Evolutionary conservation across 345 rosid species (phyloP).

Genomic region (Lenwebbia sp.): DNA sequence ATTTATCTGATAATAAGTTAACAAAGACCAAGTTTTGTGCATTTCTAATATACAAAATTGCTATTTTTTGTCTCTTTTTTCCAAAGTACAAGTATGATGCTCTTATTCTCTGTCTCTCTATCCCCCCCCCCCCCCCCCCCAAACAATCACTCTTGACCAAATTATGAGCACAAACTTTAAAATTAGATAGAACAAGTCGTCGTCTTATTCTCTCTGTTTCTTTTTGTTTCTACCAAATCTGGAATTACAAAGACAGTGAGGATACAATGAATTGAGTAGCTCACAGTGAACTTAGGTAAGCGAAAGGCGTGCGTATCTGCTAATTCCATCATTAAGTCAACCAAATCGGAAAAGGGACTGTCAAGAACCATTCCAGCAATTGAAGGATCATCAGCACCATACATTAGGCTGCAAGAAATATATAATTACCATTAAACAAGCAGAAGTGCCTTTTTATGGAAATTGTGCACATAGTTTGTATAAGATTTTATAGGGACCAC

Average conservation of each 20-base stretch:
- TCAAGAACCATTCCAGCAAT: conserved; percentile 47
- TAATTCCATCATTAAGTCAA: conserved; percentile 46
- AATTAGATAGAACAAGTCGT: background rate
- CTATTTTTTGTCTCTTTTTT: background rate
- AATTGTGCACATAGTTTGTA: background rate
- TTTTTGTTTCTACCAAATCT: background rate
- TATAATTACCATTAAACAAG: conserved; percentile 35
- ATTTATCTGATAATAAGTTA: background rate
- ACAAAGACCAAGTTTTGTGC: background rate
- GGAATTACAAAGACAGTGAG: background rate
- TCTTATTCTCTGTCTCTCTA: background rate
- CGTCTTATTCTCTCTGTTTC: background rate
- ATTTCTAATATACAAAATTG: background rate
- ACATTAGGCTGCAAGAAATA: conserved; percentile 29
- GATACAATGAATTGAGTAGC: background rate
- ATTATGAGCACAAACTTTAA: background rate
- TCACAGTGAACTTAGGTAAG: conserved; percentile 40
- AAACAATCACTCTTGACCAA: background rate
- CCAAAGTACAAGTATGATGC: background rate
- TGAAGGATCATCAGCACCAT: conserved; percentile 45
- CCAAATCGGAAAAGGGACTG: conserved; percentile 43
- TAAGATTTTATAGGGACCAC: background rate
- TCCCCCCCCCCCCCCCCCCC: background rate
- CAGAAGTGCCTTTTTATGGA: conserved; percentile 5
- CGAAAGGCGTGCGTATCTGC: conserved; percentile 34